Conservation (phyloP, 2,329 filamentous ascomycete genomes). For the Phyllosticta citriasiana region DNA sequence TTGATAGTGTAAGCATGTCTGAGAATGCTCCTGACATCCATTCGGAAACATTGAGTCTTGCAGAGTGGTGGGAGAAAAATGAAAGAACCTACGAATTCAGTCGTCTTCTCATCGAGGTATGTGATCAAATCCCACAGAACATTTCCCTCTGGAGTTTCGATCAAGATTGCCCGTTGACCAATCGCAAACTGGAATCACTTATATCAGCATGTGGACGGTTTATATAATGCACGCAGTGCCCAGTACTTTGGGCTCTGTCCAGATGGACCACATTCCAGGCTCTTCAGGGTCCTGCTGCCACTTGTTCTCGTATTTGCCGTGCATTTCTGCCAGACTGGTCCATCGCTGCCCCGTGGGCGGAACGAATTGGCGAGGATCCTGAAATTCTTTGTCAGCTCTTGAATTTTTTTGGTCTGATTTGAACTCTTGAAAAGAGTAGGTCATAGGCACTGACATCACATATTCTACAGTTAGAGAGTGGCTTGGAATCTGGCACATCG, state of each 20-base stretch:
- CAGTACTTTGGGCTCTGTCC: slow-evolving; percentile 32
- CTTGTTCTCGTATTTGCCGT: slow-evolving; percentile 41
- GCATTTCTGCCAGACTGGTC: slow-evolving; percentile 45
- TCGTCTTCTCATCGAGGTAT: slow-evolving; percentile 55
- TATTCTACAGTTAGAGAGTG: slow-evolving; percentile 52
- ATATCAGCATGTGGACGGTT: background rate
- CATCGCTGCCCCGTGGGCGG: slow-evolving; percentile 56
- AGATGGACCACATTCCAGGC: slow-evolving; percentile 34
- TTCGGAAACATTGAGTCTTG: background rate
- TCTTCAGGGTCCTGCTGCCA: slow-evolving; percentile 42
- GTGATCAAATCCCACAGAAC: slow-evolving; percentile 73
- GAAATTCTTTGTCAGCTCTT: background rate
- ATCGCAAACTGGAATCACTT: slow-evolving; percentile 50
- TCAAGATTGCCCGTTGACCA: slow-evolving; percentile 62
- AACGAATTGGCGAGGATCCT: slow-evolving; percentile 58
- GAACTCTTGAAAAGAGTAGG: background rate
- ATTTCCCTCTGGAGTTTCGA: slow-evolving; percentile 57
- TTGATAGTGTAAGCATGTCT: no score
- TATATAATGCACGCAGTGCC: background rate
- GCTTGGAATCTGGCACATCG: slow-evolving; percentile 39
- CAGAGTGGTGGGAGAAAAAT: background rate
- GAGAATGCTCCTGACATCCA: background rate
- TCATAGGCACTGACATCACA: slow-evolving; percentile 50
- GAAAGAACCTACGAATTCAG: slow-evolving; percentile 29
- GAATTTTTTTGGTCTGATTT: background rate